Conservation (phyloP, 2,329 filamentous ascomycete species). For the Ilyonectria robusta region DNA sequence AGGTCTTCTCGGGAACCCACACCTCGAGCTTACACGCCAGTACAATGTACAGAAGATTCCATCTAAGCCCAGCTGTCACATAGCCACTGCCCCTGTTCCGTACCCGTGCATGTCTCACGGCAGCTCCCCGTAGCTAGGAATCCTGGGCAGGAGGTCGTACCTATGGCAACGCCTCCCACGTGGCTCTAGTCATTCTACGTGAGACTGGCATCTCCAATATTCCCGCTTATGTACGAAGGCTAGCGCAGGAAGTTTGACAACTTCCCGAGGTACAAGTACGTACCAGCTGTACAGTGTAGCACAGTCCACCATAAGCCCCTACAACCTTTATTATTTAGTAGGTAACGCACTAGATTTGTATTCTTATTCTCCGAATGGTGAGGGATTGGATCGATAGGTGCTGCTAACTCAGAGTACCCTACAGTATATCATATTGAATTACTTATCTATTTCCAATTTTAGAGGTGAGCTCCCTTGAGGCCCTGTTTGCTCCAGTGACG, state of each 20-base stretch:
- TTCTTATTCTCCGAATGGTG: too few relatives aligned
- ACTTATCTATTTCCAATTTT: too few relatives aligned
- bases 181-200: conserved; percentile 38
- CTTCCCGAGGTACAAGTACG: conserved; percentile 31
- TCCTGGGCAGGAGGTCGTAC: conserved; percentile 31
- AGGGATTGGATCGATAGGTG: too few relatives aligned
- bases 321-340: conserved; percentile 5
- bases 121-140: conserved; percentile 32
- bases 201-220: conserved; percentile 32
- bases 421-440: too few relatives aligned
- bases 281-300: too few relatives aligned
- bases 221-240: conserved; percentile 39
- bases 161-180: conserved; percentile 41
- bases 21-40: conserved; percentile 20
- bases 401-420: too few relatives aligned
- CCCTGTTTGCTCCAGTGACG: too few relatives aligned
- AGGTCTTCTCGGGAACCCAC: conserved; percentile 9
- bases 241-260: conserved; percentile 32
- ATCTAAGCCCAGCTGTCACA: conserved; percentile 32
- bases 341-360: too few relatives aligned
- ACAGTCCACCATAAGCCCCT: conserved; percentile 13
- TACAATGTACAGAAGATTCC: conserved; percentile 30
- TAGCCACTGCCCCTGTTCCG: conserved; percentile 30
- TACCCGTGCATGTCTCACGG: conserved; percentile 39
- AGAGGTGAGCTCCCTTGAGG: too few relatives aligned